Evolutionary conservation across 2,329 filamentous ascomycete species (phyloP).

Genomic region (Ophiostoma tasmaniense): DNA sequence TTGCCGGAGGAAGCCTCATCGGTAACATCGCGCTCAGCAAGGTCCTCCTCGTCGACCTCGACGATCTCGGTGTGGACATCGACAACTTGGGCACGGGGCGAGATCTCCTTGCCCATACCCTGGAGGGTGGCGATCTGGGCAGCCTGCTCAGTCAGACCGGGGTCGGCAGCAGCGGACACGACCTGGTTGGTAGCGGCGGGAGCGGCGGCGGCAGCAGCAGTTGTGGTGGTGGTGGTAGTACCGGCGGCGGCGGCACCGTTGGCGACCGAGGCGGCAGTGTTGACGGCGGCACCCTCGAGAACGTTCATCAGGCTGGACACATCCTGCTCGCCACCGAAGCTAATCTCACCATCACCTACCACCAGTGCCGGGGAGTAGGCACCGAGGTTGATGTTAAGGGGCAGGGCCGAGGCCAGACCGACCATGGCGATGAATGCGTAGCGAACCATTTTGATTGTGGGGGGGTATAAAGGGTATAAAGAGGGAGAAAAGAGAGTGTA

Average conservation of each 20-base stretch:
- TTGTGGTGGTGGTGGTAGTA: neutral
- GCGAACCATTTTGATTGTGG: slow-evolving; percentile 19
- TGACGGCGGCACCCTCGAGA: slow-evolving; percentile 39
- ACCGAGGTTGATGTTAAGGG: slow-evolving; percentile 34
- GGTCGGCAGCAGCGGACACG: slow-evolving; percentile 6
- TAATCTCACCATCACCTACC: slow-evolving; percentile 38
- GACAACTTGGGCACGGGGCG: slow-evolving; percentile 28
- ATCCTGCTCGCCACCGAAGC: slow-evolving; percentile 38
- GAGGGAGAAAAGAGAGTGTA: neutral
- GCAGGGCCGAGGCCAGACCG: slow-evolving; percentile 19
- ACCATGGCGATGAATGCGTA: slow-evolving; percentile 18
- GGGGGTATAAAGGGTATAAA: neutral
- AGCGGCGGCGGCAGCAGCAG: slow-evolving; percentile 13
- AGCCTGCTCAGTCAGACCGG: slow-evolving; percentile 24
- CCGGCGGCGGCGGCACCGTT: slow-evolving; percentile 23
- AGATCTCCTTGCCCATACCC: slow-evolving; percentile 42
- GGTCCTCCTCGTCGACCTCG: slow-evolving; percentile 21
- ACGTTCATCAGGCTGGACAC: slow-evolving; percentile 38
- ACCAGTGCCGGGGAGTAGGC: slow-evolving; percentile 38
- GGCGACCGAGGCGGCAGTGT: slow-evolving; percentile 27
- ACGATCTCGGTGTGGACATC: slow-evolving; percentile 21
- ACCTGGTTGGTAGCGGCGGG: slow-evolving; percentile 4
- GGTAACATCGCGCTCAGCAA: neutral
- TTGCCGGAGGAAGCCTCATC: slow-evolving; percentile 18
- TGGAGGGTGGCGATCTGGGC: slow-evolving; percentile 37